Conservation (phyloP, 768 basidiomycete species). For the Phlebiopsis gigantea region DNA sequence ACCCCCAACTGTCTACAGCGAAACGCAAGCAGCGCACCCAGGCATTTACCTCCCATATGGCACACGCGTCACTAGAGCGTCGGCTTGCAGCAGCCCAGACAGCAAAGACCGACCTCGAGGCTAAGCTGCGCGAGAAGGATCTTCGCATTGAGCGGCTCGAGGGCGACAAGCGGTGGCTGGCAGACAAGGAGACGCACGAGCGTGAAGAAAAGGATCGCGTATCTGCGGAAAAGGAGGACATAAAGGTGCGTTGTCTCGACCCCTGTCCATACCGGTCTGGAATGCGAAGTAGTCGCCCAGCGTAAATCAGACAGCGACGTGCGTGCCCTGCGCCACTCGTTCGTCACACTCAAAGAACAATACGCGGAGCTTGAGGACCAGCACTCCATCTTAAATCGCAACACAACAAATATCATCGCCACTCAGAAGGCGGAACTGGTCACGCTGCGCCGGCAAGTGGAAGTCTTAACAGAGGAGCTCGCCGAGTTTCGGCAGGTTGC, state of each 20-base stretch:
- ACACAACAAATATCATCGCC: constrained; percentile 43
- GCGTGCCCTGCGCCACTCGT: constrained; percentile 42
- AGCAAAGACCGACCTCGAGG: constrained; percentile 58
- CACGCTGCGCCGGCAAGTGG: constrained; percentile 40
- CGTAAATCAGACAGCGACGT: constrained; percentile 46
- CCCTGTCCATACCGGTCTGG: not conserved
- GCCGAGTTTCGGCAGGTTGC: constrained; percentile 35
- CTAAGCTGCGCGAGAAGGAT: constrained; percentile 63
- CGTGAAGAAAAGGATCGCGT: constrained; percentile 62
- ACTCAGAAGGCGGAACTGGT: constrained; percentile 48
- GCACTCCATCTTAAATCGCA: constrained; percentile 42
- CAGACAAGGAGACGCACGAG: constrained; percentile 65
- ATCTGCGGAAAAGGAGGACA: constrained; percentile 41
- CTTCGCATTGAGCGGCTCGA: constrained; percentile 59
- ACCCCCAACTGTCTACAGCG: constrained; percentile 59
- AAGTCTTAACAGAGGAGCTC: constrained; percentile 45
- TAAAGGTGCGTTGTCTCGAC: constrained; percentile 45
- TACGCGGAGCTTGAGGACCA: constrained; percentile 58
- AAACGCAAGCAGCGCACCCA: constrained; percentile 66
- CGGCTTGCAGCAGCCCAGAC: constrained; percentile 59
- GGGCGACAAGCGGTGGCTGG: constrained; percentile 61
- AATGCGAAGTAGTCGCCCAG: constrained; percentile 27
- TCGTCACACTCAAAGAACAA: constrained; percentile 49
- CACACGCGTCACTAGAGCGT: constrained; percentile 62
- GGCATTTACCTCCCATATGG: constrained; percentile 54